Conservation (phyloP, 768 basidiomycete genomes). For the Phaffia tasmanica region DNA sequence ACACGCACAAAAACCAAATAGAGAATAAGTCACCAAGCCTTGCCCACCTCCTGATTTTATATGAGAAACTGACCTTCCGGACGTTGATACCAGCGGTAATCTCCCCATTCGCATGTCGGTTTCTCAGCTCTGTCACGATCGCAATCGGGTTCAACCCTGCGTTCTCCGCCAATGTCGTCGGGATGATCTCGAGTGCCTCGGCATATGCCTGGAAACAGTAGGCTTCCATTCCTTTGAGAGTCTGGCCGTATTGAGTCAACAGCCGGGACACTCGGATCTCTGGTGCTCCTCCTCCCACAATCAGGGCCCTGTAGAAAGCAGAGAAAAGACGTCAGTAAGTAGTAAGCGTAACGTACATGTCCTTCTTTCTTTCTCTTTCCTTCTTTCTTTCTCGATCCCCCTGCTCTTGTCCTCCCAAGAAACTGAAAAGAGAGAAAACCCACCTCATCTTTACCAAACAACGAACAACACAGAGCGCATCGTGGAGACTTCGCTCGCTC, state of each 20-base stretch:
- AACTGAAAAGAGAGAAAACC: slow-evolving; percentile 29
- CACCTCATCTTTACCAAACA: slow-evolving; percentile 98
- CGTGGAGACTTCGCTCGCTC: slow-evolving; percentile 91
- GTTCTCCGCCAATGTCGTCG: slow-evolving; percentile 94
- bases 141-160: slow-evolving; percentile 95
- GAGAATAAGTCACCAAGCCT: not conserved
- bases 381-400: too few relatives aligned
- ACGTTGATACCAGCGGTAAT: slow-evolving; percentile 95
- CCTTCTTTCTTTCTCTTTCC: too few relatives aligned
- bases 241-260: slow-evolving; percentile 79
- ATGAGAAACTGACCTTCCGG: slow-evolving; percentile 57
- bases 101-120: slow-evolving; percentile 91
- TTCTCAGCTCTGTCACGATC: slow-evolving; percentile 94
- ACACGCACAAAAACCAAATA: not conserved
- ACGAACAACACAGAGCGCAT: slow-evolving; percentile 95
- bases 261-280: slow-evolving; percentile 93
- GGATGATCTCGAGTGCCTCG: slow-evolving; percentile 94
- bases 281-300: slow-evolving; percentile 48
- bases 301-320: slow-evolving; percentile 10
- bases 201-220: slow-evolving; percentile 99
- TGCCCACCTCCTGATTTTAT: not conserved
- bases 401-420: too few relatives aligned
- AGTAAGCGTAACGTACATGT: too few relatives aligned
- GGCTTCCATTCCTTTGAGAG: slow-evolving; percentile 93
- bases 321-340: not conserved